Base-by-base conservation (phyloP, 495 filamentous ascomycete genomes). In the Parmelia sp. region DNA sequence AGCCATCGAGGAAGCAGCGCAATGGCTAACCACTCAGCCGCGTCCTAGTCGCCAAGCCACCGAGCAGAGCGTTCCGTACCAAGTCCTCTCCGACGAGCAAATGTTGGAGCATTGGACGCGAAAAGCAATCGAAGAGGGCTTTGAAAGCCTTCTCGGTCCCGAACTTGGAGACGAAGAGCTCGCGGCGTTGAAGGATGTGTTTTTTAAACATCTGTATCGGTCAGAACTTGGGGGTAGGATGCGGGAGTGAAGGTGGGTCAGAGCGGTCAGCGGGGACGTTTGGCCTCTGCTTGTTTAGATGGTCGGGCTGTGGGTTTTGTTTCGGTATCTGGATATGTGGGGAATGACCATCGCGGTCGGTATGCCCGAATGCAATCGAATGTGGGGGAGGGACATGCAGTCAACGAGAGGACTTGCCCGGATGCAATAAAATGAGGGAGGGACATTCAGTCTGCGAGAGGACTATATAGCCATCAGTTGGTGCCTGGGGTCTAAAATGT, bases 81-180 rank as follows among this genome's bases (percentile, higher is more conserved):
- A 17, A 10, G 19, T 49, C n/a, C 17, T 59, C 3, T 44, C 55
- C 9, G 53, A 37, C 8, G 61, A 67, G 47, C 37, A 64, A 47
- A n/a, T 45, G 12, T 44, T 25, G 7, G 65, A 64, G 47, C 14
- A 64, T 12, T 36, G 27, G 42, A 45, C 39, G 19, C 63, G 65
- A 27, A 31, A 36, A 8, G 11, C 7, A 0, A 31, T 31, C 15
- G 55, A 51, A 58, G 39, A 17, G 23, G 17, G n/a, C 2, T 61
- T 65, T 17, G 61, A 60, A 4, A 45, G 17, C 12, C 19, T 68
- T 19, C 33, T 64, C 8, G n/a, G 5, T 6, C 45, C 33, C 19
- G 17, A 6, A 14, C 44, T 61, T 9, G 51, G 33, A 23, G 17
- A 7, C 15, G n/a, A 36, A 40, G 58, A 57, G 21, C 15, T 61